These are phyloP conservation scores for Termitomyces sp. DNA, from an alignment of 768 basidiomycete genomes.

Conservation along the genomic window DNA sequence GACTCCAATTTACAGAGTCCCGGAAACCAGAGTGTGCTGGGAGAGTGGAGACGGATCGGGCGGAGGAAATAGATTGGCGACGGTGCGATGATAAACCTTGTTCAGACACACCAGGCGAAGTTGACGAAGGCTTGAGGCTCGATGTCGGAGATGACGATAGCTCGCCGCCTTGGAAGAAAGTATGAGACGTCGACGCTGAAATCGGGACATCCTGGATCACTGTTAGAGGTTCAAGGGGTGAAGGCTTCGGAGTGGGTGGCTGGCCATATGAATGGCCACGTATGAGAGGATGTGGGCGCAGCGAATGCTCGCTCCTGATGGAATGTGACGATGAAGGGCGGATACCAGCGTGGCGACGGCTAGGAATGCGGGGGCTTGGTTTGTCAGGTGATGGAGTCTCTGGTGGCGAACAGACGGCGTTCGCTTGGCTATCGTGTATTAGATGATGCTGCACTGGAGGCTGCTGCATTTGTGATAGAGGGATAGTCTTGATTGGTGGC, in stretches of 20 bases:
- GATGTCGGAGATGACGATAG: constrained; percentile 34
- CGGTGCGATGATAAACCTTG: constrained; percentile 35
- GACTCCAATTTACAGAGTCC: constrained; percentile 24
- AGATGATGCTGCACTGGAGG: constrained; percentile 7
- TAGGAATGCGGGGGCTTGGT: constrained; percentile 29
- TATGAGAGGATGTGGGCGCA: constrained; percentile 77
- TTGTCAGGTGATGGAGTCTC: constrained; percentile 20
- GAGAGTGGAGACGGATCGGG: constrained; percentile 58
- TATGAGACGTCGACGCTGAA: constrained; percentile 38
- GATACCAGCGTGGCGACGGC: constrained; percentile 43
- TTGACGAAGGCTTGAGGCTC: constrained; percentile 27
- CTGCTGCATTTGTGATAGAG: constrained; percentile 10
- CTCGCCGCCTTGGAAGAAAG: constrained; percentile 20
- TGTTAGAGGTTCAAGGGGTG: constrained; percentile 60
- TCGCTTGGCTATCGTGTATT: constrained; percentile 1
- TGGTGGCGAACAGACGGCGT: neutral
- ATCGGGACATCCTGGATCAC: constrained; percentile 51
- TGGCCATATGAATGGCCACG: constrained; percentile 69
- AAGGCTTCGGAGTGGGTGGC: constrained; percentile 44
- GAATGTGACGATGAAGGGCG: constrained; percentile 70
- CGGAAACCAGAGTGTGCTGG: constrained; percentile 39
- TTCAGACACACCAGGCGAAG: constrained; percentile 25
- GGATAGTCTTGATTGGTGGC: constrained; percentile 17
- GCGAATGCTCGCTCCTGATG: constrained; percentile 29
- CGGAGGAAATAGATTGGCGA: constrained; percentile 50